Base-by-base conservation (phyloP, 2,329 filamentous ascomycete genomes). In the Arthroderma sp. region DNA sequence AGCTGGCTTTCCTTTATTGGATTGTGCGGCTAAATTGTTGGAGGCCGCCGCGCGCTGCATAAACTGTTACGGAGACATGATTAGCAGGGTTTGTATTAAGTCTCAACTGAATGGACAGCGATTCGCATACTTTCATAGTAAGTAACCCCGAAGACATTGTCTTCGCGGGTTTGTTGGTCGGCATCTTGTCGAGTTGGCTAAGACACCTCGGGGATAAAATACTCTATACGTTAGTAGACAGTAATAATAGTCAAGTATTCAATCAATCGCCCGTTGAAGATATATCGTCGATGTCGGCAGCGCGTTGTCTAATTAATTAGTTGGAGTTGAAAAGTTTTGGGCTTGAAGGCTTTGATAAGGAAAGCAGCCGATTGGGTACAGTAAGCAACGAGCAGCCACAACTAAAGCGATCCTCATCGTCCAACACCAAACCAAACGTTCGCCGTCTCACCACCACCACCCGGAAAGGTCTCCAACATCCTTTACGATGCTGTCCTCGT, bases 1-100 rank as follows among this genome's bases (percentile, higher is more conserved):
- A 22, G 15, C 15, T 3, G 15, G 15, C 15, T 22, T 22, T 22
- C 15, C 15, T 22, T 22, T 22, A 22, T 22, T 22, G 15, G 44
- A 55, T 55, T 48, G 71, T 63, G 3, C 69, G 15, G 15, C 15
- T 22, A 22, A 22, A 22, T 22, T 22, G 15, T 22, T 33, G 27
- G 80, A 75, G 41, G 81, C 78, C 41, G 80, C 82, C 50, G 84
- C 83, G 56, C 88, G 78, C 70, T 94, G 88, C 88, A 95, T 95
- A 61, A 95, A 95, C 70, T 79, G 55, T n/a, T 33, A 40, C 28
- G 22, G 27, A 38, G 22, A 34, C 29, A 43, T n/a, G 7, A 36
- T 22, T 22, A 22, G 15, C 15, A 22, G 3, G 3, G 15, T 3
- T 22, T n/a, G 8, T 36, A 29, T 36, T 3, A 34, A 38, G 27